phyloP scores from a whole-genome alignment of 768 basidiomycete species.

The Hericium erinaceus region DNA sequence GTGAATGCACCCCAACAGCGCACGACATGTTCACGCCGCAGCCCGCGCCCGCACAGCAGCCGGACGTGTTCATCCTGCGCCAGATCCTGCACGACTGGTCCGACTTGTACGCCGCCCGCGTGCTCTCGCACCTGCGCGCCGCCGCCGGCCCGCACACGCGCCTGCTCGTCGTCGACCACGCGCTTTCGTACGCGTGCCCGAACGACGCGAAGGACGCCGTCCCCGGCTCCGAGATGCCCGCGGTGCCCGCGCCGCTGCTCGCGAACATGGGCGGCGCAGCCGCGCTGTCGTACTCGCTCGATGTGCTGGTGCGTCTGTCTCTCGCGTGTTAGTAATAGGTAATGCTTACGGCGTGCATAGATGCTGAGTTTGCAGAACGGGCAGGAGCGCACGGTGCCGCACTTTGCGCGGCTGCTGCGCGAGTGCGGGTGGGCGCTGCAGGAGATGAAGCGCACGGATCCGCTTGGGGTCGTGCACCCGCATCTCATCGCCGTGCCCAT shows the following conservation, averaged over 20 bases:
- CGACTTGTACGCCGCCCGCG: conserved; percentile 11
- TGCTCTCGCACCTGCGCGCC: conserved; percentile 20
- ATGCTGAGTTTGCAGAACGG: conserved; percentile 32
- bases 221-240: background rate
- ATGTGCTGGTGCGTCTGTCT: background rate
- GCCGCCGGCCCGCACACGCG: conserved; percentile 18
- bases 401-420: conserved; percentile 22
- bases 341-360: conserved; percentile 14
- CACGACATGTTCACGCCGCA: background rate
- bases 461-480: background rate
- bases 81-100: conserved; percentile 26
- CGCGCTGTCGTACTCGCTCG: background rate
- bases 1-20: background rate
- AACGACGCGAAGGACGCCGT: background rate
- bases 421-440: conserved; percentile 27
- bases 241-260: background rate
- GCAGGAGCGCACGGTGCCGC: conserved; percentile 28
- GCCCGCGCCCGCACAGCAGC: background rate
- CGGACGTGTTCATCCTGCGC: conserved; percentile 22
- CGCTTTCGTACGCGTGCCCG: background rate
- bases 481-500: background rate
- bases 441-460: background rate
- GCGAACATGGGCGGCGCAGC: background rate
- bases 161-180: conserved; percentile 34
- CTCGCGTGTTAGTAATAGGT: background rate